phyloP scores from a whole-genome alignment of 345 rosid genomes.

The Rubroshorea leprosula region DNA sequence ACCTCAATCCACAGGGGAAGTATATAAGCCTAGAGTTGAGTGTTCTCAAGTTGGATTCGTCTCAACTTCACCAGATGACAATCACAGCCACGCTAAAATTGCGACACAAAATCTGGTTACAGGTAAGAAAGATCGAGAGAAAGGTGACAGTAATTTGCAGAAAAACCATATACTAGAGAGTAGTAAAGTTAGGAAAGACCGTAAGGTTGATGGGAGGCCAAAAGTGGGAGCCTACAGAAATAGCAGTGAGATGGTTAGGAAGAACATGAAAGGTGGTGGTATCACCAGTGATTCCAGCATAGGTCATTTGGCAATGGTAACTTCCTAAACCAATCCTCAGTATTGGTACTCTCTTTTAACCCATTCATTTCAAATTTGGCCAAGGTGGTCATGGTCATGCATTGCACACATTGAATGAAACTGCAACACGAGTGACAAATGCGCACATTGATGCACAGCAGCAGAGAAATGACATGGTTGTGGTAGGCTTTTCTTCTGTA shows the following conservation, averaged over 20 bases:
- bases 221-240: slow-evolving; percentile 25
- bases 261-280: slow-evolving; percentile 30
- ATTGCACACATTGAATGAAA: too few species aligned
- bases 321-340: slow-evolving; percentile 27
- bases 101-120: slow-evolving; percentile 17
- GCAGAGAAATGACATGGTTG: background rate
- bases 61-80: slow-evolving; percentile 11
- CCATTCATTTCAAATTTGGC: background rate
- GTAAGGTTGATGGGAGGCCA: slow-evolving; percentile 20
- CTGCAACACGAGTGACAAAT: too few species aligned
- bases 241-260: slow-evolving; percentile 31
- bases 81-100: slow-evolving; percentile 6
- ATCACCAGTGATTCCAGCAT: slow-evolving; percentile 26
- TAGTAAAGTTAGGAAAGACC: slow-evolving; percentile 18
- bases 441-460: too few species aligned
- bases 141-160: slow-evolving; percentile 20
- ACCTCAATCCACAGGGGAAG: slow-evolving; percentile 13
- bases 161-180: slow-evolving; percentile 16
- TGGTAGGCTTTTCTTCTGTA: background rate
- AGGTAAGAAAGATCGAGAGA: slow-evolving; percentile 24
- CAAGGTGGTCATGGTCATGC: background rate
- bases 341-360: background rate
- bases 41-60: slow-evolving; percentile 15
- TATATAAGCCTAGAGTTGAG: slow-evolving; percentile 13
- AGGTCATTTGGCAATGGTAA: slow-evolving; percentile 33